phyloP scores from a whole-genome alignment of 108 stramenopile genomes.

The Thalassiosira profunda region DNA sequence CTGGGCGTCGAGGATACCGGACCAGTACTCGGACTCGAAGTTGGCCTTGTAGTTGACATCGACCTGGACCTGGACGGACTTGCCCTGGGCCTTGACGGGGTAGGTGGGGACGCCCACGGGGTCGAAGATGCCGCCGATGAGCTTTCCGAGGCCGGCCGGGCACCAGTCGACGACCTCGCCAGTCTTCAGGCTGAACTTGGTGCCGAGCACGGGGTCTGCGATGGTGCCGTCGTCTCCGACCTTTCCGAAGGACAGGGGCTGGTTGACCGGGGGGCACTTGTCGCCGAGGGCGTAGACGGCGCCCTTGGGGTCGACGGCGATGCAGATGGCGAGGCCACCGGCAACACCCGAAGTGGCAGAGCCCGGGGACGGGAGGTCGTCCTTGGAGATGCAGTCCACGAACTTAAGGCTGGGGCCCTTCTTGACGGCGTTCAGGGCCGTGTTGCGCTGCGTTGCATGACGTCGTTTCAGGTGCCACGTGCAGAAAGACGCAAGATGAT shows the following conservation, averaged over 20 bases:
- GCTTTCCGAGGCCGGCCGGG: conserved; percentile 91
- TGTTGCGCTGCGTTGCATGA: conserved; percentile 41
- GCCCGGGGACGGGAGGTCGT: conserved; percentile 90
- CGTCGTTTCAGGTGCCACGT: no score
- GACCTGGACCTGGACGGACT: conserved; percentile 92
- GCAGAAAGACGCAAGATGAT: background rate
- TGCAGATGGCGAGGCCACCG: conserved; percentile 96
- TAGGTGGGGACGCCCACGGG: conserved; percentile 93
- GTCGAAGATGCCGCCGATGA: conserved; percentile 95
- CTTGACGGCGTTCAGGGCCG: conserved; percentile 64
- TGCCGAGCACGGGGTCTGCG: conserved; percentile 94
- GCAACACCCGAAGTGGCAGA: conserved; percentile 92
- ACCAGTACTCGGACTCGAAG: conserved; percentile 98
- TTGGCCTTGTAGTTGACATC: conserved; percentile 98
- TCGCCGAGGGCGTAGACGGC: conserved; percentile 95
- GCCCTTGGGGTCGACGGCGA: conserved; percentile 95
- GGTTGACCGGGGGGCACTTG: conserved; percentile 97
- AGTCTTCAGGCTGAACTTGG: conserved; percentile 95
- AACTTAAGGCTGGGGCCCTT: conserved; percentile 68
- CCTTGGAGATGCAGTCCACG: conserved; percentile 85
- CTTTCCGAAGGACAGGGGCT: conserved; percentile 95
- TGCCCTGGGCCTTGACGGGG: conserved; percentile 92
- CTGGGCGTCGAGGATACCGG: conserved; percentile 97
- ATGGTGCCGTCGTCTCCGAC: conserved; percentile 84
- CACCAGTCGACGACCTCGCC: conserved; percentile 94